Evolutionary conservation across 1,284 basidiomycete species (phyloP).

Genomic region (Sanghuangporus baumii): DNA sequence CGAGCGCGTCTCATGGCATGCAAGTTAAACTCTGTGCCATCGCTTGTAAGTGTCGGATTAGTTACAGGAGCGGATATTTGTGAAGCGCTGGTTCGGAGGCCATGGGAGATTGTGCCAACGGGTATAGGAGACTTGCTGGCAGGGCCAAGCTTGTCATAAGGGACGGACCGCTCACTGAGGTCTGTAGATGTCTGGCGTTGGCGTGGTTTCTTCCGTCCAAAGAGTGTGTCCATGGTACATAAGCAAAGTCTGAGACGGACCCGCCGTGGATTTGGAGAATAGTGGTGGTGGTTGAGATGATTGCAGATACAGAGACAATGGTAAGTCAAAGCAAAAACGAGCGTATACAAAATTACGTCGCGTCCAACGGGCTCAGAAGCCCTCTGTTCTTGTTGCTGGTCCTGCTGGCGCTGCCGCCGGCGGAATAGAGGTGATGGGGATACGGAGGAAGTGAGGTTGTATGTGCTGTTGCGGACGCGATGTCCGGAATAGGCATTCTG

Average conservation of each 20-base stretch:
- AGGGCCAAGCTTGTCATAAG: constrained; percentile 62
- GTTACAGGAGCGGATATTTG: constrained; percentile 72
- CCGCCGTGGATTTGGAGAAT: constrained; percentile 3
- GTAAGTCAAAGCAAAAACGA: neutral
- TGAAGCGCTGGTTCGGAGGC: constrained; percentile 36
- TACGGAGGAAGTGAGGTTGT: neutral
- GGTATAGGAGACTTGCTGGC: constrained; percentile 55
- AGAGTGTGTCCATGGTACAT: constrained; percentile 30
- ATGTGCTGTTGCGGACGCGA: neutral
- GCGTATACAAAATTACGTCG: neutral
- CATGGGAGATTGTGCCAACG: constrained; percentile 51
- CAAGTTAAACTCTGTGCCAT: constrained; percentile 64
- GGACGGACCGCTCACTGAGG: constrained; percentile 55
- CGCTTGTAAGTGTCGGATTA: constrained; percentile 64
- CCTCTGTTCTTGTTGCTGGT: neutral
- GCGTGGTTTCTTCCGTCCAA: constrained; percentile 37
- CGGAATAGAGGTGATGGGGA: neutral
- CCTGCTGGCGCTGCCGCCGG: neutral
- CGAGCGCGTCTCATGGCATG: constrained; percentile 43
- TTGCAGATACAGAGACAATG: constrained; percentile 13
- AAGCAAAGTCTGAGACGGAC: constrained; percentile 7
- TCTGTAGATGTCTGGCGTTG: constrained; percentile 42
- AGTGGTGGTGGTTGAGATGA: neutral
- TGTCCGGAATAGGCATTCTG: neutral
- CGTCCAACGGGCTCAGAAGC: neutral